phyloP scores from a whole-genome alignment of 768 basidiomycete genomes.

The Daedalea quercina region DNA sequence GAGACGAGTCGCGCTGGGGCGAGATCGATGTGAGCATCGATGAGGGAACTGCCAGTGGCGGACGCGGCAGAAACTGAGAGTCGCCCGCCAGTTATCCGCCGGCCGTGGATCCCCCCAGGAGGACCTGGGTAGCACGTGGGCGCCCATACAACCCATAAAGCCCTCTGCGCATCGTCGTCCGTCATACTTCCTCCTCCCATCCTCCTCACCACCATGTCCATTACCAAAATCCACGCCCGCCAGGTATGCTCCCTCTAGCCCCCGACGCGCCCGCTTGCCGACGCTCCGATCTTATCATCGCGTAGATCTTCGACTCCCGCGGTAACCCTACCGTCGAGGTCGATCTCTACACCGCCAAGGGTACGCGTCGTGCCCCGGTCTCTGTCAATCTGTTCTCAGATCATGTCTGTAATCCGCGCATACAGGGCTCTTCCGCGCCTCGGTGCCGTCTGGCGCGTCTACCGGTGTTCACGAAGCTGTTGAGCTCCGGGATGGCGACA shows the following conservation, averaged over 20 bases:
- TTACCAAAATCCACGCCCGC: slow-evolving; percentile 87
- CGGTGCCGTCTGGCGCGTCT: slow-evolving; percentile 97
- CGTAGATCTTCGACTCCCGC: slow-evolving; percentile 97
- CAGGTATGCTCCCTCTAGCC: slow-evolving; percentile 48
- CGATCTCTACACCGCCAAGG: slow-evolving; percentile 83
- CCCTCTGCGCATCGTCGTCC: neutral
- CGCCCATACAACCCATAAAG: neutral
- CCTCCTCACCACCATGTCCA: slow-evolving; percentile 62
- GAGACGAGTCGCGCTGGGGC: neutral
- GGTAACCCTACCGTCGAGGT: slow-evolving; percentile 97
- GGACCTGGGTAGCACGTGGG: neutral
- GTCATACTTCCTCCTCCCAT: slow-evolving; percentile 5
- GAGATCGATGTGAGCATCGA: neutral
- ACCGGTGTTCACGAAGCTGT: slow-evolving; percentile 98
- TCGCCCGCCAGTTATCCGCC: neutral
- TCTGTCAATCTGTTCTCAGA: neutral
- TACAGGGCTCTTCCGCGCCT: slow-evolving; percentile 84
- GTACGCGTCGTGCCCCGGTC: slow-evolving; percentile 28
- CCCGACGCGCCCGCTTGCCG: neutral
- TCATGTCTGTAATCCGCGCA: neutral
- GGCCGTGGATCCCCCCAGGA: neutral
- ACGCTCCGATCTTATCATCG: slow-evolving; percentile 61
- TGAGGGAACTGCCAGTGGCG: neutral
- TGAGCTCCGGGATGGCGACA: slow-evolving; percentile 97
- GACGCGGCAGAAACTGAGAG: neutral